Base-by-base conservation (phyloP, 306 rosid genomes). In the Gynostemma pentaphyllum region DNA sequence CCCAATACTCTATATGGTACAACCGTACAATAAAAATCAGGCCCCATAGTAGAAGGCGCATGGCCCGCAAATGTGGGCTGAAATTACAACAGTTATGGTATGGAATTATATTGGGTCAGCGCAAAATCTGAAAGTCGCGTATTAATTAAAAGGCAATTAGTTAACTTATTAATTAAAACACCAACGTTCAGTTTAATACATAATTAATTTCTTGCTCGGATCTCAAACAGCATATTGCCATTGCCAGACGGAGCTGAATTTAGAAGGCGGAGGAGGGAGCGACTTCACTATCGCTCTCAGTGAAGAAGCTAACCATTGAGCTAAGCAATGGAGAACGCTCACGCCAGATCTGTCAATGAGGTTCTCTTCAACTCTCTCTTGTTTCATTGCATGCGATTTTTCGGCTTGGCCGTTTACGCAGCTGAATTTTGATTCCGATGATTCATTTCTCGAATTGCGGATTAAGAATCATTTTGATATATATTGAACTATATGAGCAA, bases 331-430 rank as follows among this genome's bases (percentile, higher is more conserved):
- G 98, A 92, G 62, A 88, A 92, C 72, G 96, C 98, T 60, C 86
- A 80, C 70, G 87, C 95, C 80, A 81, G 94, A 86, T 92, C 98
- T 68, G 80, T 83, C 66, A 36, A 80, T 15, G 94, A 86, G 96
- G 98, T 87, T 80, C 28, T 41, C 23, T 6, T 1, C 28, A 0
- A 1, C 61, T 63, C 49, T 27, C 40, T 46, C 27, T 2, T 9
- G 49, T 50, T 39, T 28, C 11, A 42, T 40, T 57, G 66, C 61
- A 39, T 52, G 52, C 41, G 40, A 30, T 16, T 68, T 55, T 39
- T n/a, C n/a, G n/a, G n/a, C n/a, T n/a, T n/a, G n/a, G n/a, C n/a
- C n/a, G n/a, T n/a, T n/a, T n/a, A n/a, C n/a, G n/a, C n/a, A n/a
- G n/a, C n/a, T n/a, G n/a, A n/a, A n/a, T n/a, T n/a, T n/a, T n/a